These are phyloP conservation scores for Albugo candida DNA, from an alignment of 352 stramenopile species.

Conservation along the genomic window DNA sequence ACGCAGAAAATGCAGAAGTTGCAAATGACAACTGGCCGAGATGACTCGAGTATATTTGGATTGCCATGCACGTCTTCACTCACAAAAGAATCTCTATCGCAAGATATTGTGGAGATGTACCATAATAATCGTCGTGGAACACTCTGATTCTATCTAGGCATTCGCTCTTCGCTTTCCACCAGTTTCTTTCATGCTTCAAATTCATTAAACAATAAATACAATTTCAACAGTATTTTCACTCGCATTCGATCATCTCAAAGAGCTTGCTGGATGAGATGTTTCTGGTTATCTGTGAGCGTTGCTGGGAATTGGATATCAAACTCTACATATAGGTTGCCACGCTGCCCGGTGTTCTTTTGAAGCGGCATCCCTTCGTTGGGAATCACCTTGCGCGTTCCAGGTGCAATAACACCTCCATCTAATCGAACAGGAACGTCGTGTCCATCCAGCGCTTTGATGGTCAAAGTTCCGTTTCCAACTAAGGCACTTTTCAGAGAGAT, in stretches of 20 bases:
- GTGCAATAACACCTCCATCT: constrained; percentile 75
- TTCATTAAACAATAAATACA: too few relatives aligned
- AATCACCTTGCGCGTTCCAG: constrained; percentile 83
- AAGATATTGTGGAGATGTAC: constrained; percentile 24
- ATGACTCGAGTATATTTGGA: constrained; percentile 34
- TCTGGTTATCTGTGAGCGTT: constrained; percentile 60
- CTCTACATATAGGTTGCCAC: constrained; percentile 89
- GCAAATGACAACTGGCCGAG: constrained; percentile 29
- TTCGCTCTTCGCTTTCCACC: too few relatives aligned
- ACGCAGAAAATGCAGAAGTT: constrained; percentile 30
- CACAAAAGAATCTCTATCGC: constrained; percentile 16
- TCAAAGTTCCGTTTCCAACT: constrained; percentile 76
- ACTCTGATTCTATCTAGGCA: too few relatives aligned
- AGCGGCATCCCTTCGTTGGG: constrained; percentile 92
- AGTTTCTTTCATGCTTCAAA: too few relatives aligned
- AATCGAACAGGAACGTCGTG: constrained; percentile 79
- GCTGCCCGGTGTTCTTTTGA: constrained; percentile 50
- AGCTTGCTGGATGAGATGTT: constrained; percentile 45
- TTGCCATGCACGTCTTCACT: constrained; percentile 10
- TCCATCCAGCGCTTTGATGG: constrained; percentile 87
- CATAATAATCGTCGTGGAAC: constrained; percentile 56
- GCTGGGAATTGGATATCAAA: constrained; percentile 95
- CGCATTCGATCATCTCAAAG: constrained; percentile 17
- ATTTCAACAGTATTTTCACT: neutral
- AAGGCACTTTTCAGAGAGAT: constrained; percentile 91